Evolutionary conservation across 345 rosid genomes (phyloP).

Genomic region (Viola odorata): DNA sequence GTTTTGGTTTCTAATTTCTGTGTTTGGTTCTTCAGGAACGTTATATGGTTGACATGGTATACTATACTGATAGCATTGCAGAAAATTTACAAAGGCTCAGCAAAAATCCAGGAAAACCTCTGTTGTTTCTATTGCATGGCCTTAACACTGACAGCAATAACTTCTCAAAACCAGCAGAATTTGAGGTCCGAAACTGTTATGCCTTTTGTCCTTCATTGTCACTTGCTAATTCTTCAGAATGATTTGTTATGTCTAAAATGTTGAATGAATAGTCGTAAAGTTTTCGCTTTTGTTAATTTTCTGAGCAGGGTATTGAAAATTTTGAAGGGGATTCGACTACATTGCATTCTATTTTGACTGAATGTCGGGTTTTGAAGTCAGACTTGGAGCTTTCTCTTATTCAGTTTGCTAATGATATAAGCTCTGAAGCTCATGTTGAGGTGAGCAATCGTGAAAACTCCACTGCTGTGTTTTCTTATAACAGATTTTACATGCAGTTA

Average conservation of each 20-base stretch:
- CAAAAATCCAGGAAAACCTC: constrained; percentile 52
- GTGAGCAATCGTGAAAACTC: constrained; percentile 24
- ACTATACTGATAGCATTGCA: constrained; percentile 64
- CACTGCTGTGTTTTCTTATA: neutral
- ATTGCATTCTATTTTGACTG: constrained; percentile 85
- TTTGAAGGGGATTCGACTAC: constrained; percentile 61
- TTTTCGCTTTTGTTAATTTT: constrained; percentile 7
- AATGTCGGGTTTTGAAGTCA: constrained; percentile 86
- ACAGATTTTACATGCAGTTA: neutral
- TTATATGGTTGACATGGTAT: constrained; percentile 62
- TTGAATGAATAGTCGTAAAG: constrained; percentile 5
- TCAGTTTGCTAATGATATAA: constrained; percentile 92
- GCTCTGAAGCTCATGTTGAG: constrained; percentile 97
- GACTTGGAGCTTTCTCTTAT: constrained; percentile 71
- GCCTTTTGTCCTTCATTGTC: constrained; percentile 10
- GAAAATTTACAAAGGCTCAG: constrained; percentile 45
- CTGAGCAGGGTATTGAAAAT: constrained; percentile 62
- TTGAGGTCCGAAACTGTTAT: constrained; percentile 45
- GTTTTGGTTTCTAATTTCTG: constrained; percentile 3
- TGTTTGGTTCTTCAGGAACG: constrained; percentile 46
- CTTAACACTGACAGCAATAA: constrained; percentile 82
- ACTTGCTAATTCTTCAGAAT: neutral
- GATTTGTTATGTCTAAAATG: constrained; percentile 1
- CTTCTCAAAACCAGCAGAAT: constrained; percentile 76
- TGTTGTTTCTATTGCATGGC: constrained; percentile 73